Conservation (phyloP, 306 rosid genomes). For the Fragaria vesca region DNA sequence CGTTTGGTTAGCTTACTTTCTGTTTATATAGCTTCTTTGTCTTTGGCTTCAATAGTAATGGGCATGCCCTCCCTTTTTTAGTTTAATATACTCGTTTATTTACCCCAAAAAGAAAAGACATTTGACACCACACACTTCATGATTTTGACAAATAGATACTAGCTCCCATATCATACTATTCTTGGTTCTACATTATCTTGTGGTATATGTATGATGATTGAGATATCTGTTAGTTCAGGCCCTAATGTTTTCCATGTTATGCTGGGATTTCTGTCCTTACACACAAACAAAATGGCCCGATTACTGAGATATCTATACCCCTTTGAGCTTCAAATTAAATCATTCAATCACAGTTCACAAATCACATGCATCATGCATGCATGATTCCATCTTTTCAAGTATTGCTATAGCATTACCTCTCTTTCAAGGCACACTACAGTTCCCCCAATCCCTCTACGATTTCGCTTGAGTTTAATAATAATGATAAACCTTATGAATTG, state of each 20-base stretch:
- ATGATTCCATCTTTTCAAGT: conserved; percentile 2
- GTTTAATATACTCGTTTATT: neutral
- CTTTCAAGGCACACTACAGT: conserved; percentile 17
- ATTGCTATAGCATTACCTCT: neutral
- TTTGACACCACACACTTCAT: conserved; percentile 2
- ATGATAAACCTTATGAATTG: conserved; percentile 12
- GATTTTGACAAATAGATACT: neutral
- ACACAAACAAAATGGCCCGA: conserved; percentile 7
- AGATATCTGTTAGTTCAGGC: neutral
- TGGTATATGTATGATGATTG: conserved; percentile 1
- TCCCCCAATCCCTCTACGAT: neutral
- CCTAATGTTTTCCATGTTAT: conserved; percentile 5
- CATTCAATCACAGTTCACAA: conserved; percentile 8
- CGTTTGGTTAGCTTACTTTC: neutral
- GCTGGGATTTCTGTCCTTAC: conserved; percentile 4
- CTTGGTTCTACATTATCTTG: conserved; percentile 1
- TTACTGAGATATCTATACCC: neutral
- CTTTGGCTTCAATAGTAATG: neutral
- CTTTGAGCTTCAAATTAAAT: neutral
- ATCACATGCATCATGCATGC: conserved; percentile 3
- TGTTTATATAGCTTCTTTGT: neutral
- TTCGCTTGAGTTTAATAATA: neutral
- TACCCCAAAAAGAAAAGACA: neutral
- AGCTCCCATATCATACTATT: neutral
- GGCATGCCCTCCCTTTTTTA: neutral